Percentiles rank a stretch among this genome's conserved stretches.
Conservation (phyloP, 2,329 filamentous ascomycete species). For the Zalaria obscura region DNA sequence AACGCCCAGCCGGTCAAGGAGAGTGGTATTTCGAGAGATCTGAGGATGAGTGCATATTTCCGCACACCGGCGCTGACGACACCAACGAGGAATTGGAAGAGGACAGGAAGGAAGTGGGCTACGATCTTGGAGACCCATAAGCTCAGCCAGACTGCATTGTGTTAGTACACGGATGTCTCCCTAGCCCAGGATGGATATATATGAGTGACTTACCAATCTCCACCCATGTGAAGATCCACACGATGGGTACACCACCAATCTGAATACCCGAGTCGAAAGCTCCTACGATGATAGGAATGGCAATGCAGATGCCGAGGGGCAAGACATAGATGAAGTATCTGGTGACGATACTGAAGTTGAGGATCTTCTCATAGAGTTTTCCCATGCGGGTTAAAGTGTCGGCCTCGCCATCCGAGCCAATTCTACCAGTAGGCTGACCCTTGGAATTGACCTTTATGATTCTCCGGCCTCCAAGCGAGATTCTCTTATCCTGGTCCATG, state of each 20-base stretch:
- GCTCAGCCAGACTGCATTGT: slow-evolving; percentile 38
- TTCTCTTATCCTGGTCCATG: slow-evolving; percentile 18
- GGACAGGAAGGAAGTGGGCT: slow-evolving; percentile 41
- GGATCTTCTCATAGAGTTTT: slow-evolving; percentile 43
- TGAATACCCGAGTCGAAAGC: slow-evolving; percentile 34
- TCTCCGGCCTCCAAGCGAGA: slow-evolving; percentile 22
- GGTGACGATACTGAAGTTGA: slow-evolving; percentile 49
- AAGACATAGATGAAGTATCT: slow-evolving; percentile 50
- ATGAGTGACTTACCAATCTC: slow-evolving; percentile 31
- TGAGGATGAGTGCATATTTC: slow-evolving; percentile 47
- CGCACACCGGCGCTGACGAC: slow-evolving; percentile 50
- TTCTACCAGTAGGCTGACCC: slow-evolving; percentile 8
- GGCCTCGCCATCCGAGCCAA: slow-evolving; percentile 32
- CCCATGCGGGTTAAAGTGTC: slow-evolving; percentile 45
- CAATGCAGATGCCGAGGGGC: slow-evolving; percentile 42
- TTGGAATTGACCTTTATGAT: slow-evolving; percentile 19
- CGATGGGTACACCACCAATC: slow-evolving; percentile 41
- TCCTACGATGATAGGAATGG: slow-evolving; percentile 50
- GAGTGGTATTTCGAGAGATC: slow-evolving; percentile 44
- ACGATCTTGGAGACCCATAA: slow-evolving; percentile 49
- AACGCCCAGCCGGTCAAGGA: slow-evolving; percentile 47
- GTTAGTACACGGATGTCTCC: not conserved
- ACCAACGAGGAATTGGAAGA: slow-evolving; percentile 48
- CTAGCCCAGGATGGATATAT: not conserved
- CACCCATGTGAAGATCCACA: slow-evolving; percentile 52